Percentiles rank a stretch among this genome's conserved stretches.
These are phyloP conservation scores for Hypoxylon crocopeplum DNA, from an alignment of 495 filamentous ascomycete genomes.

Conservation along the genomic window DNA sequence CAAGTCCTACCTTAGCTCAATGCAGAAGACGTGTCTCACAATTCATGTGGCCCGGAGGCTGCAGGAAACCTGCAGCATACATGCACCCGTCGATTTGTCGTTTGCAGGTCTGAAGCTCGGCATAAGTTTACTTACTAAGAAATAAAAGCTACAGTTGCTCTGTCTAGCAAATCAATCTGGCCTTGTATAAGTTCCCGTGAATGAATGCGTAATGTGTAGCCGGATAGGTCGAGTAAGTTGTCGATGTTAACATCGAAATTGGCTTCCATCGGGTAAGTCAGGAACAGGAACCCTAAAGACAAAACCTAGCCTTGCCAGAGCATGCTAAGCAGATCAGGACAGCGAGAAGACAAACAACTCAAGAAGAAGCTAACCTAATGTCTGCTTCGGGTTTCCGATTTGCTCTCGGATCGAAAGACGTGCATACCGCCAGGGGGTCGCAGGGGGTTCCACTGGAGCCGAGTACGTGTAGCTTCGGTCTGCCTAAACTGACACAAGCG, in stretches of 20 bases:
- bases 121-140: conserved; percentile 17
- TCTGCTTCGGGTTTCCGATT: conserved; percentile 33
- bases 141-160: too few relatives aligned
- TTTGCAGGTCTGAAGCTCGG: conserved; percentile 5
- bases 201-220: not conserved
- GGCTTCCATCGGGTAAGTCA: conserved; percentile 26
- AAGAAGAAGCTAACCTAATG: conserved; percentile 13
- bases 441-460: conserved; percentile 23
- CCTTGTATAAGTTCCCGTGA: not conserved
- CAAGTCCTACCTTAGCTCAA: conserved; percentile 33
- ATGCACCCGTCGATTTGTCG: conserved; percentile 7
- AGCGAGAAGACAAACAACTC: not conserved
- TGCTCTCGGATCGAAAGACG: conserved; percentile 35
- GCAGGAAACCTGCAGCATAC: conserved; percentile 24
- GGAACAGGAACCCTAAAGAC: conserved; percentile 32
- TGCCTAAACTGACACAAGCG: conserved; percentile 29
- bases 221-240: not conserved
- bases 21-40: conserved; percentile 36
- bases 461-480: conserved; percentile 37
- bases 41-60: conserved; percentile 34
- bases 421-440: conserved; percentile 28
- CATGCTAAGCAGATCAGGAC: too few relatives aligned
- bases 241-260: not conserved
- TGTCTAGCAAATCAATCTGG: too few relatives aligned
- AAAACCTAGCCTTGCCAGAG: too few relatives aligned